Evolutionary conservation across 495 filamentous ascomycete genomes (phyloP).

Genomic region (Penicillium silybi): DNA sequence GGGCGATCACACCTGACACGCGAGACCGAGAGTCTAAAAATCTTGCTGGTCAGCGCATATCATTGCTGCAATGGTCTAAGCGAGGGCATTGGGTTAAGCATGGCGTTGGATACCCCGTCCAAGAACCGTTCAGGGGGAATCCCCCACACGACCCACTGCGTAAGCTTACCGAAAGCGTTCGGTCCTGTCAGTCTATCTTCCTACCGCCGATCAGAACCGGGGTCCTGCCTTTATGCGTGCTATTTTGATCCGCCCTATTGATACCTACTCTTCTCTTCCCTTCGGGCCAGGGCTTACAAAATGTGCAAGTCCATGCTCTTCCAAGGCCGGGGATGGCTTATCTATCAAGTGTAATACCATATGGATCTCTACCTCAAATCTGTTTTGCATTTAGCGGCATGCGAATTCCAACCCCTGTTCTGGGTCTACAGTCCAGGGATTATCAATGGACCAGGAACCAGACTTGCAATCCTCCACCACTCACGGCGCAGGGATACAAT

Average conservation of each 20-base stretch:
- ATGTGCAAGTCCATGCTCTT: no score
- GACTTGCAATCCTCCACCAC: background rate
- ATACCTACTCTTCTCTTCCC: background rate
- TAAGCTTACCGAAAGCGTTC: background rate
- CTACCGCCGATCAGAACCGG: background rate
- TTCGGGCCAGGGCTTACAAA: background rate
- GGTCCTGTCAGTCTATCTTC: background rate
- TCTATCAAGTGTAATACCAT: no score
- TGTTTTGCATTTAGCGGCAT: background rate
- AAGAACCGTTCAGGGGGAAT: slow-evolving; percentile 14
- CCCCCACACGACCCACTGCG: slow-evolving; percentile 2
- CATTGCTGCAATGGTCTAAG: slow-evolving; percentile 23
- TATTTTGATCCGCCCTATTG: background rate
- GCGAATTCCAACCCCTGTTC: background rate
- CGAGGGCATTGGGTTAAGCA: slow-evolving; percentile 9
- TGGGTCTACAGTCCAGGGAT: background rate
- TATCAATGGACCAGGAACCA: background rate
- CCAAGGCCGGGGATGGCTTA: no score
- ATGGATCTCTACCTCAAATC: background rate
- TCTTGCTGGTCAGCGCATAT: slow-evolving; percentile 14
- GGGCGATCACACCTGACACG: background rate
- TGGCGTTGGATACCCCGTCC: background rate
- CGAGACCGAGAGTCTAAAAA: slow-evolving; percentile 2
- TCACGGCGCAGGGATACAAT: background rate
- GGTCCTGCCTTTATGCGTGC: background rate